Evolutionary conservation across 164 flowering plant species (phyloP), one percentile per base, ranked within the genome.

Genomic region (Aristolochia californica): DNA sequence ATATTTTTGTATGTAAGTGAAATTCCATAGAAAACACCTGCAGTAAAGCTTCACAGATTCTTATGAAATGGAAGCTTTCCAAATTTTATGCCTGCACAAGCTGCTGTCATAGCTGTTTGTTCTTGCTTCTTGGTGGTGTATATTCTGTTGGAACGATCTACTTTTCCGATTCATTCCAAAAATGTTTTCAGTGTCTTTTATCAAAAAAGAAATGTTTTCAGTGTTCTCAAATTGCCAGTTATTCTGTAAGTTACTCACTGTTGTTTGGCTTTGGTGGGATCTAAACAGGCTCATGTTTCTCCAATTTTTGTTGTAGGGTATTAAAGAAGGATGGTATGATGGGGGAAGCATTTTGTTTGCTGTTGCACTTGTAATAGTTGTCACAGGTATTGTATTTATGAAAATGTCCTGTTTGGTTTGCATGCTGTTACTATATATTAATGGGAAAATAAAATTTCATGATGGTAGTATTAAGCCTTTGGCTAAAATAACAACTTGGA

Each of bases 261-360:
- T 48, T n/a, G 1, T 48, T 48, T 48, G 51, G 23, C n/a, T 48
- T 18, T 48, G 22, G 17, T 22, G 17, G 40, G 7, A 34, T 50
- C 20, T 47, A 14, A 21, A 47, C 20, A n/a, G n/a, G n/a, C n/a
- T n/a, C n/a, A n/a, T n/a, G n/a, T 17, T 24, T 21, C 43, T 61
- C 43, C 40, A 8, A 23, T 28, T 30, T 57, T 56, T 55, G 3
- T 56, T 62, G 11, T 57, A 94, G 99, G 99, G 99, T 66, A 77
- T 85, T 24, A 70, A 84, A 66, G 73, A 83, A 78, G 99, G 99
- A 50, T 94, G 97, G 99, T 94, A 94, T 78, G 97, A 94, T 81
- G 99, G 99, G 43, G 97, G 88, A 40, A 94, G 99, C 82, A 94
- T 94, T 74, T 78, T 77, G 16, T 74, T 90, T 68, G 96, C 99